Base-by-base conservation (phyloP, 176 grass and related monocot genomes). In the Secale cereale region DNA sequence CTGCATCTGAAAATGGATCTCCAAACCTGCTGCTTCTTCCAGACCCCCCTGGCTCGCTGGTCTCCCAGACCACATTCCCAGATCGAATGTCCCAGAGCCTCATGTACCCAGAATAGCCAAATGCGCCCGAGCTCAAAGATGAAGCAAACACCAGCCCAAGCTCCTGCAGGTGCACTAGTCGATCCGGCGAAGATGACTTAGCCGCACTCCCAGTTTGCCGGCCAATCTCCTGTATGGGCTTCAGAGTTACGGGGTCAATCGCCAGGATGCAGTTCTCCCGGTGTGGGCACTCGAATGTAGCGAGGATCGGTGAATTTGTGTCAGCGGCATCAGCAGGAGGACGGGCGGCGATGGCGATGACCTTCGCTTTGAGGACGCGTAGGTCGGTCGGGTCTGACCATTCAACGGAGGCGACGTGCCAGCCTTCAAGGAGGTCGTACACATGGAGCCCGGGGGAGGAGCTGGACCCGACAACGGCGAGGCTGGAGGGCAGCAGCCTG, bases 81-180 rank as follows among this genome's bases (percentile, higher is more conserved):
- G 91, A 94, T 3, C 93, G 83, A 20, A 91, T 91, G 65, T 95
- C 97, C 93, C 93, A 98, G 40, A 94, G 41, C 70, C 91, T 88
- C 93, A 98, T 98, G 79, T 95, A 98, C 1, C 97, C 97, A 28
- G 97, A 95, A 78, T 94, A 95, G 26, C 97, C 97, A 74, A 98
- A 98, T 25, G 97, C 84, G n/a, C 97, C 97, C 2, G 87, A 63
- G 76, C 78, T 91, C 50, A 98, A 91, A 20, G 79, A 91, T 40
- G 93, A 77, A 16, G 80, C 89, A 83, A 95, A 95, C 27, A 98
- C 70, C 9, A 93, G 65, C 59, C 91, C 97, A 54, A 86, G 83
- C 69, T 86, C 80, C 6, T 67, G 88, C 81, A 95, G 76, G 87
- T 98, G 89, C 81, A 87, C 88, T 45, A 98, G 52, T 77, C 83